Evolutionary conservation across 1,139 yeast genomes (phyloP).

Genomic region (Pichia sp.): DNA sequence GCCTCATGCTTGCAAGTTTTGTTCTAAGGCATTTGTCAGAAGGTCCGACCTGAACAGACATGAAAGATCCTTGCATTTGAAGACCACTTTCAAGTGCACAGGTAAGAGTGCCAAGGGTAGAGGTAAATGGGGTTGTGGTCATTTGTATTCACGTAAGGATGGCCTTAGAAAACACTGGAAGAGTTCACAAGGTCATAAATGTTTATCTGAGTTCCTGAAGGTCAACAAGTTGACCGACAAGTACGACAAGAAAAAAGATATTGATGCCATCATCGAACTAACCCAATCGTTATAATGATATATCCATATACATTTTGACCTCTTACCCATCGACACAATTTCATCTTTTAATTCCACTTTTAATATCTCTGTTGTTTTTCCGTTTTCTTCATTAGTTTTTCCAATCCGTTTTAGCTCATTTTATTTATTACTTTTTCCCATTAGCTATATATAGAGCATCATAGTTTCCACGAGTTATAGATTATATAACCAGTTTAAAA

Average conservation of each 20-base stretch:
- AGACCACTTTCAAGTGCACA: conserved; percentile 79
- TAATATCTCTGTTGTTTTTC: no score
- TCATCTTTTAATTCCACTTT: no score
- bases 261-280: conserved; percentile 11
- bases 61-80: conserved; percentile 90
- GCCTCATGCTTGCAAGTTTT: conserved; percentile 81
- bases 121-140: conserved; percentile 18
- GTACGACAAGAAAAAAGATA: not conserved
- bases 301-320: no score
- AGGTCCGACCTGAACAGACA: conserved; percentile 94
- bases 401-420: no score
- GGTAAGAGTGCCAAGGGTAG: conserved; percentile 45
- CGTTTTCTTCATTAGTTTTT: no score
- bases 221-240: not conserved
- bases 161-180: conserved; percentile 20
- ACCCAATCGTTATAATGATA: conserved; percentile 1
- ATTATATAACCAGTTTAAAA: no score
- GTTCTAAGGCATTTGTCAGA: conserved; percentile 94
- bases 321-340: no score
- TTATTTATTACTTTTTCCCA: no score
- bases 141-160: conserved; percentile 16
- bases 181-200: conserved; percentile 11
- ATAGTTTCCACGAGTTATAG: no score
- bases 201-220: conserved; percentile 8
- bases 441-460: no score